Conservation (phyloP, 2,329 filamentous ascomycete genomes). For the Nothophoma quercina region DNA sequence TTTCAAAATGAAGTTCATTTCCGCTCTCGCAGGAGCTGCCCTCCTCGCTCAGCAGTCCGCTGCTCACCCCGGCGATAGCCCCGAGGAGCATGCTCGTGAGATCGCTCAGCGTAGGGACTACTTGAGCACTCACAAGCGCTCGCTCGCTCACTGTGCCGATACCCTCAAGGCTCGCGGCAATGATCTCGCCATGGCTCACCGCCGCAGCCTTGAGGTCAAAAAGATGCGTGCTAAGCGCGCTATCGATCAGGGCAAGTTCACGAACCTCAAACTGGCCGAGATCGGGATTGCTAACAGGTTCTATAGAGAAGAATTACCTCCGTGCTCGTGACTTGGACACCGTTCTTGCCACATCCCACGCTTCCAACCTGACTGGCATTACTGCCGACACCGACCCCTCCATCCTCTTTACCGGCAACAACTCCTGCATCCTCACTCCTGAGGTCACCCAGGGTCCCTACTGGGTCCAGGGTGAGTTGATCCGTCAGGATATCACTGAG, state of each 20-base stretch:
- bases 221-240: conserved; percentile 50
- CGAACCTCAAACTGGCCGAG: background rate
- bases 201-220: conserved; percentile 51
- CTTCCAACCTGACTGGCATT: conserved; percentile 40
- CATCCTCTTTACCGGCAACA: conserved; percentile 43
- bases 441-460: conserved; percentile 46
- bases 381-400: conserved; percentile 36
- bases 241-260: conserved; percentile 28
- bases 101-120: conserved; percentile 47
- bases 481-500: conserved; percentile 59
- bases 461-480: conserved; percentile 59
- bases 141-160: conserved; percentile 52
- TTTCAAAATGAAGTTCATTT: conserved; percentile 34
- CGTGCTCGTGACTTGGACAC: conserved; percentile 38
- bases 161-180: conserved; percentile 51
- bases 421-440: conserved; percentile 45
- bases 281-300: conserved; percentile 12
- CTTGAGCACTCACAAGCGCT: conserved; percentile 48
- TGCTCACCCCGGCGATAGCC: conserved; percentile 50
- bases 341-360: conserved; percentile 39
- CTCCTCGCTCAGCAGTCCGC: conserved; percentile 37
- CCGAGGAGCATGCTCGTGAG: conserved; percentile 44
- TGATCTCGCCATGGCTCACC: conserved; percentile 51
- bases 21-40: conserved; percentile 34
- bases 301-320: conserved; percentile 36